These are phyloP conservation scores for Lasiodiplodia sp. DNA, from an alignment of 2,329 filamentous ascomycete genomes.

Conservation along the genomic window DNA sequence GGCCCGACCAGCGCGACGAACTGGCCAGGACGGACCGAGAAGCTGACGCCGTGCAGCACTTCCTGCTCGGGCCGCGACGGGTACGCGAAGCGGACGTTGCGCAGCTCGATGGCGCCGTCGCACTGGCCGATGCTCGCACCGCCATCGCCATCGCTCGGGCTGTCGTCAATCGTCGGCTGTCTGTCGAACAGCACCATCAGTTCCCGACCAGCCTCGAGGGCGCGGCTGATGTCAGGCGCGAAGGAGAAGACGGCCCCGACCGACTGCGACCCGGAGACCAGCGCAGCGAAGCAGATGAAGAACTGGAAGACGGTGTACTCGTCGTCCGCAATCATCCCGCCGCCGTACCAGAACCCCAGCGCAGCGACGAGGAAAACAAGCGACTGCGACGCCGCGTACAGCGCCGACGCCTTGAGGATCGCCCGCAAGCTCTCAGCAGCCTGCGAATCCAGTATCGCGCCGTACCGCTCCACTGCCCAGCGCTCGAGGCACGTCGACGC, in stretches of 20 bases:
- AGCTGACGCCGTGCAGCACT: conserved; percentile 82
- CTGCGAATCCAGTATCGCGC: conserved; percentile 45
- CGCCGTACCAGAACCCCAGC: conserved; percentile 92
- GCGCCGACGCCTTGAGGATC: conserved; percentile 40
- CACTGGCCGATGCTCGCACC: conserved; percentile 55
- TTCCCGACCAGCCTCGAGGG: conserved; percentile 83
- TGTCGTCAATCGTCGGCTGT: too few species aligned
- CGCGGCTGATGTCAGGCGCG: conserved; percentile 92
- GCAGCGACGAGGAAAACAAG: conserved; percentile 78
- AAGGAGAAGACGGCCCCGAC: conserved; percentile 89
- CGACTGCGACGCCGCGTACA: conserved; percentile 84
- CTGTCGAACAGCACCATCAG: conserved; percentile 73
- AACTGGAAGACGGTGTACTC: conserved; percentile 85
- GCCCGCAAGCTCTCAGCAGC: conserved; percentile 68
- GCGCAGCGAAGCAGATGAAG: conserved; percentile 82
- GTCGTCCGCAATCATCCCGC: conserved; percentile 71
- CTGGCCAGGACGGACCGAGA: conserved; percentile 77
- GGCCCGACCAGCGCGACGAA: conserved; percentile 90
- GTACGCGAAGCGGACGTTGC: conserved; percentile 92
- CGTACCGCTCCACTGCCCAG: conserved; percentile 57
- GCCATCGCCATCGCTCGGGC: too few species aligned
- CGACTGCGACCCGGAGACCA: conserved; percentile 87
- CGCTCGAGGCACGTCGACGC: conserved; percentile 84
- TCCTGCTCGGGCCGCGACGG: conserved; percentile 84
- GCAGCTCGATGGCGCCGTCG: conserved; percentile 88